A percentile compares a stretch with the other conserved stretches of the same genome.
These are phyloP conservation scores for Aureobasidium sp. DNA, from an alignment of 2,329 filamentous ascomycete species.

Conservation along the genomic window DNA sequence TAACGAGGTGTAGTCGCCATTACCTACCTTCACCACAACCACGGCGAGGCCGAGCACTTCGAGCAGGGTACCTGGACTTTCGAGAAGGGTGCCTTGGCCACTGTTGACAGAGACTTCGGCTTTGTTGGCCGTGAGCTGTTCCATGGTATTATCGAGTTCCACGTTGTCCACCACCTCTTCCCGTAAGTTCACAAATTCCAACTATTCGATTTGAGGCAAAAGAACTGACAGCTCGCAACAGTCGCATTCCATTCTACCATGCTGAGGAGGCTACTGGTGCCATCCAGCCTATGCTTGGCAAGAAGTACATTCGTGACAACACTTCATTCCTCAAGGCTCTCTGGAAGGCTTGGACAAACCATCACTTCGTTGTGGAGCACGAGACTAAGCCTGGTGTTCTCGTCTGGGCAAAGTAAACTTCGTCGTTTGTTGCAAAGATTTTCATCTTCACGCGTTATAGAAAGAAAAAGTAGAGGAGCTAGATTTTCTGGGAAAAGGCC, in stretches of 20 bases:
- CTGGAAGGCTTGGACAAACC: slow-evolving; percentile 69
- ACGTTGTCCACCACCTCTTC: slow-evolving; percentile 56
- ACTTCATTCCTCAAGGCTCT: slow-evolving; percentile 63
- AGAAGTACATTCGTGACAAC: slow-evolving; percentile 35
- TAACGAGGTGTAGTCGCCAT: slow-evolving; percentile 49
- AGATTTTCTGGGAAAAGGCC: neutral
- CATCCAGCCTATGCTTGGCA: slow-evolving; percentile 48
- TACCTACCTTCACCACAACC: slow-evolving; percentile 66
- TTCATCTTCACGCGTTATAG: neutral
- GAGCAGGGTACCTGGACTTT: slow-evolving; percentile 52
- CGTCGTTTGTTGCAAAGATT: neutral
- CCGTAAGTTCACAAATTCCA: slow-evolving; percentile 29
- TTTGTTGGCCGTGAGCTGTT: slow-evolving; percentile 57
- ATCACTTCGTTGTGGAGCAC: slow-evolving; percentile 63
- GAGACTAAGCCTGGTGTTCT: slow-evolving; percentile 3
- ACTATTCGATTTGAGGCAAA: neutral
- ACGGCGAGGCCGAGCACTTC: slow-evolving; percentile 49
- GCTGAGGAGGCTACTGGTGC: slow-evolving; percentile 50
- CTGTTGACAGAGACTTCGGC: slow-evolving; percentile 56
- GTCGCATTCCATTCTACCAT: slow-evolving; percentile 49
- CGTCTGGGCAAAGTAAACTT: slow-evolving; percentile 1
- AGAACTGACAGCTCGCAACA: slow-evolving; percentile 11
- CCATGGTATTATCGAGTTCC: slow-evolving; percentile 54
- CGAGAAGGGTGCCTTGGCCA: slow-evolving; percentile 52
- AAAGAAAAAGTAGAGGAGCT: neutral